Conservation (phyloP, 495 filamentous ascomycete species). For the Xylaria bambusicola region DNA sequence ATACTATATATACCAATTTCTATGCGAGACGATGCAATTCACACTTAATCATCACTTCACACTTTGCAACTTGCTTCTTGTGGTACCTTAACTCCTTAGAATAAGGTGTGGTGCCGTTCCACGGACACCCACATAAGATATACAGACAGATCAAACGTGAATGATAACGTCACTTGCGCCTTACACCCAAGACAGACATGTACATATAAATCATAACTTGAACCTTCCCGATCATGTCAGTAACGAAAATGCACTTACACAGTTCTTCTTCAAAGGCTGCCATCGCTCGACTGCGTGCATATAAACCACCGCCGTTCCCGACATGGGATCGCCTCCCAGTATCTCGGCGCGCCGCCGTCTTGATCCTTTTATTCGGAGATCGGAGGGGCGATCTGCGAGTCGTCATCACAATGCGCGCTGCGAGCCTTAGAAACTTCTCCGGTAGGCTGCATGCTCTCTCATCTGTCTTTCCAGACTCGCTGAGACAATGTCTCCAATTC, state of each 20-base stretch:
- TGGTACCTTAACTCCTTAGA: not conserved
- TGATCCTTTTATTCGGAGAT: constrained; percentile 85
- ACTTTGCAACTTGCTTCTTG: not conserved
- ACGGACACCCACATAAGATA: not conserved
- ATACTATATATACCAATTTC: too few species aligned
- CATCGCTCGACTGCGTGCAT: constrained; percentile 73
- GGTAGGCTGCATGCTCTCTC: too few species aligned
- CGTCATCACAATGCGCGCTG: constrained; percentile 83
- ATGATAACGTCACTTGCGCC: not conserved
- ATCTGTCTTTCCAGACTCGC: too few species aligned
- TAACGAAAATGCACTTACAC: constrained; percentile 25
- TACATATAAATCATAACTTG: constrained; percentile 13
- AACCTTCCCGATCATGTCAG: constrained; percentile 1
- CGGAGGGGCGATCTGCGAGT: constrained; percentile 72
- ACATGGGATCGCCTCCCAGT: constrained; percentile 64
- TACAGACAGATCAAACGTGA: too few species aligned
- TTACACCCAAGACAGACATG: constrained; percentile 3
- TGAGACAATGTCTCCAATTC: not conserved
- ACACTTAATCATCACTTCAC: not conserved
- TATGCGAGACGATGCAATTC: too few species aligned
- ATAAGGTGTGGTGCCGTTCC: not conserved
- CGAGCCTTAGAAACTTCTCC: constrained; percentile 65
- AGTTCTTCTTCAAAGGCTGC: constrained; percentile 60
- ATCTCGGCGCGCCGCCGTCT: constrained; percentile 74
- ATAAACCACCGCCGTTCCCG: constrained; percentile 58